phyloP scores from a whole-genome alignment of 495 filamentous ascomycete genomes.

The Penicillium cataractarum region DNA sequence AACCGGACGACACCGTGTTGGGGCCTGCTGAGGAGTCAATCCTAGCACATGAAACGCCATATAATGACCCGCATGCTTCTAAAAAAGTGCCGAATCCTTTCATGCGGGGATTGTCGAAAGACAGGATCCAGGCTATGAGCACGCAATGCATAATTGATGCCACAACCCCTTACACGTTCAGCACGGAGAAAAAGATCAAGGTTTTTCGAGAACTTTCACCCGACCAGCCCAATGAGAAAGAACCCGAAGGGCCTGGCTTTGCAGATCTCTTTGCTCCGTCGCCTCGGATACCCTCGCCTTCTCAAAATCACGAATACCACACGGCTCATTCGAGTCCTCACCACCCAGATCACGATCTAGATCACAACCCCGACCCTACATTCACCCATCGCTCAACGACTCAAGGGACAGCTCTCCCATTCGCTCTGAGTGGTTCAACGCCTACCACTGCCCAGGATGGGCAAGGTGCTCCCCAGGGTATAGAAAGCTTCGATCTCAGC shows the following conservation, averaged over 20 bases:
- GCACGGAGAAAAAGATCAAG: constrained; percentile 43
- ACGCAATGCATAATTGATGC: constrained; percentile 56
- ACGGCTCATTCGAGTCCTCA: constrained; percentile 6
- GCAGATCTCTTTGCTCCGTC: neutral
- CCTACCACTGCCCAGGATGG: constrained; percentile 44
- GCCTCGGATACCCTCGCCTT: neutral
- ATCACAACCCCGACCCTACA: constrained; percentile 3
- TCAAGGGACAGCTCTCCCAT: constrained; percentile 27
- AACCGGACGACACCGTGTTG: constrained; percentile 20
- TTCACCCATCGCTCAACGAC: constrained; percentile 11
- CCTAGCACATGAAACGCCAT: constrained; percentile 42
- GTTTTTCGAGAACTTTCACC: constrained; percentile 18
- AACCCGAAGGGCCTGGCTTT: constrained; percentile 5
- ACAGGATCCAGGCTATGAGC: constrained; percentile 40
- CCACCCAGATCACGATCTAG: neutral
- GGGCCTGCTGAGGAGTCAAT: constrained; percentile 20
- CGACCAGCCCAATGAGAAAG: constrained; percentile 18
- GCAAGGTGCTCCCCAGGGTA: constrained; percentile 31
- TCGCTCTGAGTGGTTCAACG: constrained; percentile 39
- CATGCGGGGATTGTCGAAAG: constrained; percentile 14
- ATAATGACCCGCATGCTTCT: constrained; percentile 27
- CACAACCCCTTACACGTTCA: constrained; percentile 52
- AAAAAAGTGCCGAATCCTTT: constrained; percentile 6
- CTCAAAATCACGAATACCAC: constrained; percentile 8
- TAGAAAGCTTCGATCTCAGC: constrained; percentile 44